These are phyloP conservation scores for Coleophoma crateriformis DNA, from an alignment of 2,329 filamentous ascomycete species.

Conservation along the genomic window DNA sequence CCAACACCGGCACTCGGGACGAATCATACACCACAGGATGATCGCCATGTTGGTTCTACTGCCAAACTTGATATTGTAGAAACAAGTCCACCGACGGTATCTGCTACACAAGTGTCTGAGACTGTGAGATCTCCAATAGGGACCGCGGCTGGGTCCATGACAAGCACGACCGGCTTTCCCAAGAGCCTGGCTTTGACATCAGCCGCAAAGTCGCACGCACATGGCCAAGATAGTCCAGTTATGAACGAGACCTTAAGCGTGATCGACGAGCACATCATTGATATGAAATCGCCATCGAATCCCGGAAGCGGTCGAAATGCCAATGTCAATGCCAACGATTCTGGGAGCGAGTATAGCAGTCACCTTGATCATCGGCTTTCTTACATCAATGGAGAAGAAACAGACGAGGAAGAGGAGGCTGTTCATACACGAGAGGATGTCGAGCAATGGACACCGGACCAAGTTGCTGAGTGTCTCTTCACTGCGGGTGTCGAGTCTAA, in stretches of 20 bases:
- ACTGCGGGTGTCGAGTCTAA: slow-evolving; percentile 78
- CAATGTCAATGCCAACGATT: slow-evolving; percentile 53
- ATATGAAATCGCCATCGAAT: slow-evolving; percentile 55
- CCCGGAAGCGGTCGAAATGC: slow-evolving; percentile 33
- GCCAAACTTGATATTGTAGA: slow-evolving; percentile 18
- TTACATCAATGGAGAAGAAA: slow-evolving; percentile 91
- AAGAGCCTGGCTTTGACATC: slow-evolving; percentile 31
- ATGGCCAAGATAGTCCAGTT: slow-evolving; percentile 63
- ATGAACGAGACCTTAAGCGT: slow-evolving; percentile 94
- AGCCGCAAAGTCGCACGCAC: slow-evolving; percentile 37
- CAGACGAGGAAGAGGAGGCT: slow-evolving; percentile 81
- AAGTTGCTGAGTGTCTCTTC: slow-evolving; percentile 87
- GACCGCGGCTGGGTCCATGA: slow-evolving; percentile 9
- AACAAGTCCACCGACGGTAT: slow-evolving; percentile 34
- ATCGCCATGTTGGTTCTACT: slow-evolving; percentile 21
- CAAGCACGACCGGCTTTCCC: slow-evolving; percentile 31
- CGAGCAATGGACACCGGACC: slow-evolving; percentile 68
- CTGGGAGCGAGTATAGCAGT: slow-evolving; percentile 85
- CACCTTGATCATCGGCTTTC: slow-evolving; percentile 72
- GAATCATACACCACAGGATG: slow-evolving; percentile 1
- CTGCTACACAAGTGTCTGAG: slow-evolving; percentile 6
- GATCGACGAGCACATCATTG: slow-evolving; percentile 94
- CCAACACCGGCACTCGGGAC: slow-evolving; percentile 3
- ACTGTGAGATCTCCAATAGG: not conserved
- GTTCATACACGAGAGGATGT: slow-evolving; percentile 71